Conservation (phyloP, 306 rosid genomes). For the barrel medic (Medicago truncatula) region MtrunA17r5.0-ANR NC_053043.1:758501-759000, state of each 20-base stretch:
- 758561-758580: slow-evolving; percentile 72
- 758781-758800: too few relatives aligned
- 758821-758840: too few relatives aligned
- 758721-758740: too few relatives aligned
- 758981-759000: not conserved
- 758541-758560: slow-evolving; percentile 92
- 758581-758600: slow-evolving; percentile 54
- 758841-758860: not conserved
- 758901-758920: not conserved
- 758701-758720: not conserved
- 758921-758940: not conserved
- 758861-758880: not conserved
- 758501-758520: slow-evolving; percentile 53
- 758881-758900: not conserved
- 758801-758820: too few relatives aligned
- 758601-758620: slow-evolving; percentile 59
- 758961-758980: not conserved
- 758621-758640: slow-evolving; percentile 54
- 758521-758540: slow-evolving; percentile 62
- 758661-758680: not conserved
- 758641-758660: not conserved
- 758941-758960: not conserved
- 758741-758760: too few relatives aligned
- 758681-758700: not conserved
- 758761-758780: too few relatives aligned